Base-by-base conservation (phyloP, 257 asterid species). In the Eustoma russellianum region DNA sequence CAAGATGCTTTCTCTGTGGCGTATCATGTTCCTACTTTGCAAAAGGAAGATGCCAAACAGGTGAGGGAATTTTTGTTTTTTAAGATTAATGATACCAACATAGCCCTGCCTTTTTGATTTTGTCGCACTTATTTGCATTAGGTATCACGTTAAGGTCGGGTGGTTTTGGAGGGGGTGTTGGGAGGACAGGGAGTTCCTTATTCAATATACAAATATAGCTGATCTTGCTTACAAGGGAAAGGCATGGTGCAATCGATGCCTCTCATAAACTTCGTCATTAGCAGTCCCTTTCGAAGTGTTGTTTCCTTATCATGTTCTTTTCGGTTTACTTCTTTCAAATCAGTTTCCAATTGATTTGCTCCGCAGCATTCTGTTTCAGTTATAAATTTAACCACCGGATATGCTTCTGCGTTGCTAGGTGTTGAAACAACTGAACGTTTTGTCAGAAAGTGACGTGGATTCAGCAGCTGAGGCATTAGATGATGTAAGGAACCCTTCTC, bases 381-480 rank as follows among this genome's bases (percentile, higher is more conserved):
- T 10, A 10, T 9, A 9, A 14, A 48, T 17, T 44, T 59, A 49
- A 56, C 57, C 43, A 54, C 43, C 30, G 50, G 12, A 61, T 61
- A 59, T 69, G 51, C 15, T 64, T 53, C 16, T 38, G 8, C 65
- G 64, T 40, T 47, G 28, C 53, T 86, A 92, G 99, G 99, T 92
- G 74, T 70, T 92, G 49, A 61, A 81, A 56, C 80, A 92, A 56
- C 88, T 92, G 58, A 70, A 73, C 50, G 95, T 92, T 56, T 92
- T 92, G 75, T 64, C 92, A 0, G 65, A 68, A 16, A 79, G 76
- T 30, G 97, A 92, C 49, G 55, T 88, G 70, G 95, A 88, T 66
- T 61, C 94, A 60, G 99, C 95, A 61, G 94, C 99, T 17, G 95
- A 92, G 68, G 90, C 88, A 59, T 57, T 92, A 58, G 76, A 88